A percentile compares a stretch with the other conserved stretches of the same genome.
Conservation (phyloP, 108 stramenopile species). For the Stephanodiscus minutulus region DNA sequence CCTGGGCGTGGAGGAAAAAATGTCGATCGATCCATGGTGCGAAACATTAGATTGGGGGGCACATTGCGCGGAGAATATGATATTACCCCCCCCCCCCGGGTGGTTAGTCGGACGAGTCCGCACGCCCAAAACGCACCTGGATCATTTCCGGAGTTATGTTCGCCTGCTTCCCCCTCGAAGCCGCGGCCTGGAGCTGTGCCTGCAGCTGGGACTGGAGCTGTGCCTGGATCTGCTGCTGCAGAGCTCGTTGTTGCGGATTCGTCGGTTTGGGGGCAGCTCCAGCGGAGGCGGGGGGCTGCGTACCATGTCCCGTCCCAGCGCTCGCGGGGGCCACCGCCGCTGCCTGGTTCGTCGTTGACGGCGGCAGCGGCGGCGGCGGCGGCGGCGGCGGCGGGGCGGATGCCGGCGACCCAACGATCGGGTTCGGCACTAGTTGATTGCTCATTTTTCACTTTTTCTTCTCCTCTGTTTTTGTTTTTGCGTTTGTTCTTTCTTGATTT, state of each 20-base stretch:
- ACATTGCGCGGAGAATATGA: background rate
- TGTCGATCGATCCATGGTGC: background rate
- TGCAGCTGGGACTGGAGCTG: slow-evolving; percentile 83
- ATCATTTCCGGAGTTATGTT: slow-evolving; percentile 89
- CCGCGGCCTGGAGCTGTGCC: slow-evolving; percentile 81
- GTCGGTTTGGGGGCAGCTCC: slow-evolving; percentile 30
- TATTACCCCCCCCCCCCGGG: too few species aligned
- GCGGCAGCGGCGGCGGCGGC: slow-evolving; percentile 1
- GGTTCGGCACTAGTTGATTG: slow-evolving; percentile 25
- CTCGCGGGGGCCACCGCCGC: slow-evolving; percentile 3
- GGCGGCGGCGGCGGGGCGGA: background rate
- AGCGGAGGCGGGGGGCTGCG: slow-evolving; percentile 48
- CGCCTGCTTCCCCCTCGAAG: slow-evolving; percentile 83
- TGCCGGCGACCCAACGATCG: slow-evolving; percentile 7
- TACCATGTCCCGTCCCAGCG: too few species aligned
- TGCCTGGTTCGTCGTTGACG: slow-evolving; percentile 11
- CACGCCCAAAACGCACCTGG: slow-evolving; percentile 53
- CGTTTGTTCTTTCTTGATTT: too few species aligned
- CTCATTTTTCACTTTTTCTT: slow-evolving; percentile 4
- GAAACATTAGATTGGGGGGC: background rate
- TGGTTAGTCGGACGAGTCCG: too few species aligned
- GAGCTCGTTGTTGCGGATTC: slow-evolving; percentile 49
- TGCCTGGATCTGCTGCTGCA: slow-evolving; percentile 86
- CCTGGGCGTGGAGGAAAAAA: slow-evolving; percentile 31
- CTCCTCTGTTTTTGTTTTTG: background rate